A percentile compares a stretch with the other conserved stretches of the same genome.
Evolutionary conservation across 2,329 filamentous ascomycete genomes (phyloP).

Genomic region (Geosmithia flava): DNA sequence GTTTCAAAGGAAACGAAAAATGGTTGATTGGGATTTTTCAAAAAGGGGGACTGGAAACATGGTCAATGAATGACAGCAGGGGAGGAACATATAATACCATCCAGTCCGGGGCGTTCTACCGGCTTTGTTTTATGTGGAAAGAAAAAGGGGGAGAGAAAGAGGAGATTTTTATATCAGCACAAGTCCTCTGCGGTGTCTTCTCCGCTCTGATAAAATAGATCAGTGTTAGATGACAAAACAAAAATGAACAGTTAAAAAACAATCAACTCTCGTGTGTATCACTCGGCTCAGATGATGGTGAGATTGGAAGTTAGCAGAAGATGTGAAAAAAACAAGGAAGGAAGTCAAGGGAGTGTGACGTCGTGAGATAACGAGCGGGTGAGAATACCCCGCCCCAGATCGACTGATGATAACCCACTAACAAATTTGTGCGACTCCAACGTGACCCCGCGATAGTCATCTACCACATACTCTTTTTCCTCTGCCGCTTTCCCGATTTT

Average conservation of each 20-base stretch:
- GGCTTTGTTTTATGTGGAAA: not conserved
- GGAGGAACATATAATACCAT: not conserved
- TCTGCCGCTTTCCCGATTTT: not conserved
- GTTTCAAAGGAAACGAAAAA: not conserved
- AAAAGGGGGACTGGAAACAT: not conserved
- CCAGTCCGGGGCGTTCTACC: not conserved
- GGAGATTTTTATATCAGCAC: not conserved
- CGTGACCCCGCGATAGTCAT: not conserved
- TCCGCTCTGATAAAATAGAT: too few species aligned
- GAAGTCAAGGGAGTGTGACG: not conserved
- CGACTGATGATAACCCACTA: not conserved
- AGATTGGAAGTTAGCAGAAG: not conserved
- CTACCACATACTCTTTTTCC: not conserved
- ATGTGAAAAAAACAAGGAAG: not conserved
- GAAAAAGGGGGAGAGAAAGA: not conserved
- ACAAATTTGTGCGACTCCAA: not conserved
- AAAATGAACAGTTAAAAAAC: not conserved
- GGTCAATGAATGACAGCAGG: not conserved
- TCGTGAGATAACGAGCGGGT: not conserved
- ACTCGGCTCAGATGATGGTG: not conserved
- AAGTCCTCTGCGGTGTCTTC: too few species aligned
- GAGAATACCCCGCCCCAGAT: not conserved
- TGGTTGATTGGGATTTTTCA: not conserved
- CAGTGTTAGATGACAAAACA: not conserved
- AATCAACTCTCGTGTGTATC: not conserved